These are phyloP conservation scores for Diospyros lotus DNA, from an alignment of 148 eudicot genomes.

Conservation along the genomic window DNA sequence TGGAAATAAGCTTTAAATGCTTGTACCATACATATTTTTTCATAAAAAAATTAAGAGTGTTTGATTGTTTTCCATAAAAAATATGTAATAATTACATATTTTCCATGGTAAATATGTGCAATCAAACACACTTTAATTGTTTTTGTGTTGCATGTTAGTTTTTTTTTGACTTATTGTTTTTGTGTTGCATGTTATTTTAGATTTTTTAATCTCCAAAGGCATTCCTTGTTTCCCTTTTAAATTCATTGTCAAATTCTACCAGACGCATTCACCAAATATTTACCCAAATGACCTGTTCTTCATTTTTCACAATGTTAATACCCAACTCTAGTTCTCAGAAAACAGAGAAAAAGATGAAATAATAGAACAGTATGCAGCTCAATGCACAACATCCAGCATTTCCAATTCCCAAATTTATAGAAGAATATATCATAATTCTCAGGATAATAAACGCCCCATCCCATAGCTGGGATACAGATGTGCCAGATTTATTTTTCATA, in stretches of 20 bases:
- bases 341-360: not conserved
- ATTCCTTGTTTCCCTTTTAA: not conserved
- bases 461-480: slow-evolving; percentile 2
- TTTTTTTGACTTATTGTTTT: not conserved
- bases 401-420: not conserved
- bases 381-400: not conserved
- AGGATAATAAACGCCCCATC: not conserved
- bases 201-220: not conserved
- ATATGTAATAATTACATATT: too few relatives aligned
- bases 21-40: too few relatives aligned
- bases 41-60: too few relatives aligned
- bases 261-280: too few relatives aligned
- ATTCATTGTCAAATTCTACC: not conserved
- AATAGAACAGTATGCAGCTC: not conserved
- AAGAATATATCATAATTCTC: not conserved
- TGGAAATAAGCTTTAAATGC: too few relatives aligned
- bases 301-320: not conserved
- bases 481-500: slow-evolving; percentile 12
- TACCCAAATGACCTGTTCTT: not conserved
- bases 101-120: too few relatives aligned
- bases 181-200: not conserved
- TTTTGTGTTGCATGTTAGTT: too few relatives aligned
- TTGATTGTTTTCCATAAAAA: too few relatives aligned
- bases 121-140: too few relatives aligned
- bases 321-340: not conserved